These are phyloP conservation scores for Choanephora cucurbitarum DNA, from an alignment of 371 early-diverging fungal species.

Conservation along the genomic window DNA sequence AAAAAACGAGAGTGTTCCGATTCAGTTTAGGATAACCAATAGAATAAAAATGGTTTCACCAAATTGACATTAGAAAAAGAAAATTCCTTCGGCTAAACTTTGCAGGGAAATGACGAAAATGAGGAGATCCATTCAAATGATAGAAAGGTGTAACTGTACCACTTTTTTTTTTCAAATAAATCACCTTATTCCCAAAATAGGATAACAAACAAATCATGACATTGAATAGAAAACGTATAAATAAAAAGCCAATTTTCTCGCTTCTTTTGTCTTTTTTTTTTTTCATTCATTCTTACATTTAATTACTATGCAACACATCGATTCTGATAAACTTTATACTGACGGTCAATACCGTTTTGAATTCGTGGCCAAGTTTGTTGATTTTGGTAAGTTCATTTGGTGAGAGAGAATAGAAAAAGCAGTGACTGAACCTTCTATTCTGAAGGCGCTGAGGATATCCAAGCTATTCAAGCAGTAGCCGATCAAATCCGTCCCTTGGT, in stretches of 20 bases:
- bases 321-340: conserved; percentile 17
- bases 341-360: conserved; percentile 26
- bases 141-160: neutral
- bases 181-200: neutral
- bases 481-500: conserved; percentile 67
- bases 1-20: too few relatives aligned
- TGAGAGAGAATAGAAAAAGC: neutral
- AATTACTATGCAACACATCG: conserved; percentile 31
- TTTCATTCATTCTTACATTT: neutral
- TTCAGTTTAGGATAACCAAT: too few relatives aligned
- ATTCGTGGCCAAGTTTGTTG: conserved; percentile 24
- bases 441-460: conserved; percentile 41
- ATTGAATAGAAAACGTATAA: too few relatives aligned
- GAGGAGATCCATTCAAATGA: neutral
- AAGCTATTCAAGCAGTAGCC: conserved; percentile 69
- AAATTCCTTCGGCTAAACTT: too few relatives aligned
- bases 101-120: too few relatives aligned
- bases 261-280: conserved; percentile 2
- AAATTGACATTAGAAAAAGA: too few relatives aligned
- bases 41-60: too few relatives aligned
- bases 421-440: neutral
- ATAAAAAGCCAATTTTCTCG: too few relatives aligned
- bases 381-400: conserved; percentile 21
- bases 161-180: neutral
- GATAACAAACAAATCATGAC: neutral